Evolutionary conservation across 192 early-diverging fungal genomes (phyloP).

Genomic region (Mortierella hygrophila): DNA sequence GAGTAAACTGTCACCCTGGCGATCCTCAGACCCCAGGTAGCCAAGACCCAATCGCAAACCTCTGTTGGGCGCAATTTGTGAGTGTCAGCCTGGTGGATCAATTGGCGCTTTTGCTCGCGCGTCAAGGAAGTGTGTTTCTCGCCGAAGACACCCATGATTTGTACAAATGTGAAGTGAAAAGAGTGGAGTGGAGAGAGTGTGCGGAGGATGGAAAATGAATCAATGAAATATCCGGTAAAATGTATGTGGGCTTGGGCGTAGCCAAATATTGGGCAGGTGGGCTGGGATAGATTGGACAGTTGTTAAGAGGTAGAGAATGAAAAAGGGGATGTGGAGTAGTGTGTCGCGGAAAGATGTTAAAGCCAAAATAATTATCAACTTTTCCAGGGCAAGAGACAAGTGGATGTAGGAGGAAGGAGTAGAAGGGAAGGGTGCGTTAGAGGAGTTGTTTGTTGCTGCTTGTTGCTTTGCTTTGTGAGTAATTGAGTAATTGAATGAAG

Average conservation of each 20-base stretch:
- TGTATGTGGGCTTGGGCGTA: background rate
- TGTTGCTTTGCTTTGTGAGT: background rate
- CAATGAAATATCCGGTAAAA: background rate
- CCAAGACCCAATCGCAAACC: slow-evolving; percentile 50
- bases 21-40: slow-evolving; percentile 54
- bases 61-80: slow-evolving; percentile 53
- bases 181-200: background rate
- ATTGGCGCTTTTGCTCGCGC: slow-evolving; percentile 50
- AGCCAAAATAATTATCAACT: slow-evolving; percentile 43
- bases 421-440: background rate
- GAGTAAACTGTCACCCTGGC: slow-evolving; percentile 53
- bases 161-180: background rate
- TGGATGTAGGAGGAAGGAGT: background rate
- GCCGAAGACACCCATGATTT: slow-evolving; percentile 52
- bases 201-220: background rate
- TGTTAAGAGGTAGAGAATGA: background rate
- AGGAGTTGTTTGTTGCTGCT: background rate
- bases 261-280: background rate
- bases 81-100: slow-evolving; percentile 54
- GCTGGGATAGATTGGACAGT: background rate
- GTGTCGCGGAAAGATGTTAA: slow-evolving; percentile 8
- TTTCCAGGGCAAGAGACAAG: background rate
- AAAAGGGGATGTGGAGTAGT: background rate
- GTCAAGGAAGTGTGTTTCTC: slow-evolving; percentile 54
- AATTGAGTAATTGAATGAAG: slow-evolving; percentile 1